A percentile compares a stretch with the other conserved stretches of the same genome.
Conservation (phyloP, 176 grass and related monocot genomes). For the Oryza nivara region DNA sequence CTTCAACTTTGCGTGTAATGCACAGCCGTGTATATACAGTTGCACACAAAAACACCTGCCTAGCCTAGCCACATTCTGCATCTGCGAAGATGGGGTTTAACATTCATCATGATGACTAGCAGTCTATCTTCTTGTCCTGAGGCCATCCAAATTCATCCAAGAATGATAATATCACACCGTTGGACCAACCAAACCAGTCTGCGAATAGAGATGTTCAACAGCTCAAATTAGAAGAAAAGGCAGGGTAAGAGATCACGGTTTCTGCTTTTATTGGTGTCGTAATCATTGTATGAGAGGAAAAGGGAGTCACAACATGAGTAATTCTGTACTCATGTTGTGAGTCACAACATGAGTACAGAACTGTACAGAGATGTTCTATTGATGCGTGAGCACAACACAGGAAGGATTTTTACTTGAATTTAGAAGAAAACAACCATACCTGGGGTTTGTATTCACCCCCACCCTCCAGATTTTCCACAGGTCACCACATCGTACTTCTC, state of each 20-base stretch:
- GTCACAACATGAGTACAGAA: neutral
- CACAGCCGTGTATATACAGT: neutral
- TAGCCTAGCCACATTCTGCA: neutral
- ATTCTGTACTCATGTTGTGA: too few species aligned
- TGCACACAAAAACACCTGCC: neutral
- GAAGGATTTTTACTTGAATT: neutral
- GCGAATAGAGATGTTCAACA: slow-evolving; percentile 13
- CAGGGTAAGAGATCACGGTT: neutral
- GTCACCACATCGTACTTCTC: slow-evolving; percentile 79
- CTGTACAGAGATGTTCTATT: neutral
- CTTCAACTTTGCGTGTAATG: neutral
- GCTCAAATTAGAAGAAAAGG: slow-evolving; percentile 10
- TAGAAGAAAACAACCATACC: slow-evolving; percentile 43
- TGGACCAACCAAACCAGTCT: slow-evolving; percentile 99
- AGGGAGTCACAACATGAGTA: neutral
- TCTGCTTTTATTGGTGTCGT: neutral
- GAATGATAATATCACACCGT: slow-evolving; percentile 83
- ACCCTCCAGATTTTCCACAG: slow-evolving; percentile 72
- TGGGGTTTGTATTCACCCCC: slow-evolving; percentile 90
- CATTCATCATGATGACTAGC: slow-evolving; percentile 18
- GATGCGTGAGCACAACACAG: neutral
- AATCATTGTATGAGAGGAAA: neutral
- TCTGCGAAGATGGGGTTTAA: neutral
- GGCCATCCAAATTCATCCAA: slow-evolving; percentile 96
- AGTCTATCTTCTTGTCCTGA: slow-evolving; percentile 54